Evolutionary conservation across 768 basidiomycete species (phyloP), one percentile per base, ranked within the genome.

Genomic region (Infundibulicybe gibba): DNA sequence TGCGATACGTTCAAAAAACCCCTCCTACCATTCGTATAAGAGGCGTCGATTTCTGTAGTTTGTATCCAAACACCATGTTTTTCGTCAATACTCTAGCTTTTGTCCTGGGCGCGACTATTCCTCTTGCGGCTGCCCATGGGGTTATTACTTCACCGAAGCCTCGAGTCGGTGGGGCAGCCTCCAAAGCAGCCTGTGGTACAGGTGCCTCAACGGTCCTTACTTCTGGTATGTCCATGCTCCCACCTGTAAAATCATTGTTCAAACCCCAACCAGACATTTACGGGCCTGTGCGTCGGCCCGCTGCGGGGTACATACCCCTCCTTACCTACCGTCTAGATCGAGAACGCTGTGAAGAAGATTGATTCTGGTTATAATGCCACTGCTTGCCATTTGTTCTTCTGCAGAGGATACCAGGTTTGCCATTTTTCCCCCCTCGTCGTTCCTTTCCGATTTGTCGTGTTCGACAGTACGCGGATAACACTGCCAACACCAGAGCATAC

Each of bases 361-460:
- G 65, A 65, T 41, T 50, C 57, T 6, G 53, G 44, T 10, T 68
- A 64, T 51, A 57, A 69, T 45, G 59, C 66, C 32, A 53, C 55
- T 20, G 60, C 58, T 12, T 69, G 67, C 45, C 58, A 66, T 32
- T 57, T 67, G 15, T 67, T 60, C 49, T 64, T 69, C 54, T 68
- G 67, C 45, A 50, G 59, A 44, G 65, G 66, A 11, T 53, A 55
- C 40, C 65, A 65, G 52, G 65, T 63, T 34, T 14, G 60, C 38
- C 21, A 8, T n/a, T 17, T 32, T 1, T 21, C 30, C 5, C 21
- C 9, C 5, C 42, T 19, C 15, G 35, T 31, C 20, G 9, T 20
- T 40, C 15, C 15, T 42, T 13, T 30, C 9, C 11, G 14, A 31
- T 50, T 10, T 13, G 13, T 44, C 30, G 13, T 5, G 16, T 49